Base-by-base conservation (phyloP, 257 asterid species). In the Solanum clarkiae region DNA sequence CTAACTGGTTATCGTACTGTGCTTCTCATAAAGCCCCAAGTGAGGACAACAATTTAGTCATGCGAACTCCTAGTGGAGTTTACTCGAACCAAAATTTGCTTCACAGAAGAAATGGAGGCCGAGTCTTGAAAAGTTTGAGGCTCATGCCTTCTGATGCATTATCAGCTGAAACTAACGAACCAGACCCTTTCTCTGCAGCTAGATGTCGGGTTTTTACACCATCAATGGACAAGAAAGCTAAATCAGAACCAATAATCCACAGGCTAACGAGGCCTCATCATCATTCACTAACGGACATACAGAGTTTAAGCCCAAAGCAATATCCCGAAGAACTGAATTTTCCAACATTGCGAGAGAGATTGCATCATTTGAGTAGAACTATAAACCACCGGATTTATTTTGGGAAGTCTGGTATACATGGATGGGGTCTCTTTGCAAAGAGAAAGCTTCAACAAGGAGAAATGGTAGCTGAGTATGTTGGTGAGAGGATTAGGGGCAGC, bases 351-450 rank as follows among this genome's bases (percentile, higher is more conserved):
- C 47, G 77, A 51, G 85, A 82, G 29, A 62, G 85, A 59, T 59
- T 82, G 32, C 44, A 62, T 17, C 62, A 63, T 82, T 24, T 82
- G 63, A 6, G 70, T 47, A 82, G 6, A 44, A 82, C 85, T 0
- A 82, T 63, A 59, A 82, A 63, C 72, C 47, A 82, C n/a, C 57
- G 85, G 26, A 11, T 82, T 51, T 82, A 77, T 15, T 63, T 82
- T 12, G 85, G 85, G 2, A 82, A 82, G 22, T 82, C 85, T 15
- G 79, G 79, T 63, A 82, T 82, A 60, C 85, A 82, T 29, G 85
- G 79, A 66, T 63, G 79, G 79, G 85, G 85, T 49, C 77, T 82
- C 18, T 82, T 82, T 42, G 85, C 85, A 8, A 82, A 51, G 16
- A n/a, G 79, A 66, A 44, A 59, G 45, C 18, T 82, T 51, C 79